Conservation (phyloP, 805 yeast genomes). For the Starmerella vitae region DNA sequence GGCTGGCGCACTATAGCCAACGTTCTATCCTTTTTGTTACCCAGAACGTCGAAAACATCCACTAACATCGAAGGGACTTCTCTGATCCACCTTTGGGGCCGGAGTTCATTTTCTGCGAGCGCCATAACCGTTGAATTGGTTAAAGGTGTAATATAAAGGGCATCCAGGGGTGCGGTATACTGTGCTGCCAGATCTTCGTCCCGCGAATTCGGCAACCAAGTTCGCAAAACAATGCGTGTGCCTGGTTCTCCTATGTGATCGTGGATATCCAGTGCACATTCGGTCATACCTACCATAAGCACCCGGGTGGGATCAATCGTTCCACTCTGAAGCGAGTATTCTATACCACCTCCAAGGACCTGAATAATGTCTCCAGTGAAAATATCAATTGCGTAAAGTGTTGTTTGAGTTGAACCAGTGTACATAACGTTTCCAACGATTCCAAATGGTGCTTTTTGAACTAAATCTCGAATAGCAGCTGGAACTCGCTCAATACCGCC, state of each 20-base stretch:
- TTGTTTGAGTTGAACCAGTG: conserved; percentile 70
- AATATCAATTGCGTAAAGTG: conserved; percentile 60
- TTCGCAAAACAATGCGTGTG: conserved; percentile 76
- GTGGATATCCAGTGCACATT: conserved; percentile 42
- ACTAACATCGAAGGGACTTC: conserved; percentile 59
- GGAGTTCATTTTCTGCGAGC: conserved; percentile 39
- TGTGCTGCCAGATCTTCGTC: conserved; percentile 43
- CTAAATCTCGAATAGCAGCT: conserved; percentile 60
- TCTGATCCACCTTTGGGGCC: conserved; percentile 67
- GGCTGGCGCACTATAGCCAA: conserved; percentile 31
- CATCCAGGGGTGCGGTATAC: conserved; percentile 44
- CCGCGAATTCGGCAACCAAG: conserved; percentile 85
- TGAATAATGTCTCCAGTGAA: conserved; percentile 59
- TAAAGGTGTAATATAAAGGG: conserved; percentile 68
- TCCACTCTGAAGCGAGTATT: neutral
- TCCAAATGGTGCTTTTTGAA: conserved; percentile 75
- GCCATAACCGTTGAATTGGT: conserved; percentile 71
- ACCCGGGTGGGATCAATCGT: conserved; percentile 5
- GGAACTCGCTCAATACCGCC: conserved; percentile 73
- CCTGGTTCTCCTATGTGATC: conserved; percentile 36
- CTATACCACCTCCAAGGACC: conserved; percentile 44
- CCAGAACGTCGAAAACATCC: conserved; percentile 58
- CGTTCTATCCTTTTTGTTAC: conserved; percentile 11
- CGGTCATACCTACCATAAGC: conserved; percentile 28
- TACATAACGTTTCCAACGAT: conserved; percentile 64